Evolutionary conservation across 2,329 filamentous ascomycete species (phyloP).

Genomic region (Talaromyces sp.): DNA sequence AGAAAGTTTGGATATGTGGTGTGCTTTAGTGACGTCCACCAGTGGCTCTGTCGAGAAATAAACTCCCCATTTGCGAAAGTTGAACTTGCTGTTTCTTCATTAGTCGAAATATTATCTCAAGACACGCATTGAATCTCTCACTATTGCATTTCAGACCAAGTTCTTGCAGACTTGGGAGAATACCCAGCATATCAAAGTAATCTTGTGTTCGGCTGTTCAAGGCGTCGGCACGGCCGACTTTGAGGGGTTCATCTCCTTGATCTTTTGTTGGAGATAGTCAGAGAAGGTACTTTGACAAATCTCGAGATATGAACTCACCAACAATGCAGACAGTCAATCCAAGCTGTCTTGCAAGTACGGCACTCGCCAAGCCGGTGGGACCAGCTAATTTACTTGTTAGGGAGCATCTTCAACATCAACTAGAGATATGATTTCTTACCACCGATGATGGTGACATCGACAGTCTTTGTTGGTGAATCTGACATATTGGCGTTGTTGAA

Average conservation of each 20-base stretch:
- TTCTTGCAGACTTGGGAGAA: conserved; percentile 2
- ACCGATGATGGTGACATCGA: conserved; percentile 4
- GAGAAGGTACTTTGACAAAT: not conserved
- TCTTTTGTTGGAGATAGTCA: not conserved
- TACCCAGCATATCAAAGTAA: conserved; percentile 11
- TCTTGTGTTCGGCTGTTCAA: conserved; percentile 12
- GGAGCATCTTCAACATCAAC: not conserved
- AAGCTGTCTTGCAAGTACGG: conserved; percentile 5
- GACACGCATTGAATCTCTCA: not conserved
- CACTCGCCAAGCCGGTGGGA: conserved; percentile 1
- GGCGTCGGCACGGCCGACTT: conserved; percentile 9
- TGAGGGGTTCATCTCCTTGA: conserved; percentile 7
- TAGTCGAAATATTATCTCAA: not conserved
- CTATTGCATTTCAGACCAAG: conserved; percentile 15
- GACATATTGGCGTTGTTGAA: not conserved
- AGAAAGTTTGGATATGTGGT: conserved; percentile 13
- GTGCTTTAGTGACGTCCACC: conserved; percentile 9
- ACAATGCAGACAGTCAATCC: conserved; percentile 7
- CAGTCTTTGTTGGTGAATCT: not conserved
- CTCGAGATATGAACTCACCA: not conserved
- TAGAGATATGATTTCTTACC: not conserved
- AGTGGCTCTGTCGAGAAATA: conserved; percentile 12
- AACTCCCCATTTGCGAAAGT: conserved; percentile 12
- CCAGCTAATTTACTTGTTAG: not conserved
- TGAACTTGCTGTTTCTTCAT: conserved; percentile 4